Percentiles rank a stretch among this genome's conserved stretches.
phyloP scores from a whole-genome alignment of 2,329 filamentous ascomycete genomes.

The Podosphaera xanthii region DNA sequence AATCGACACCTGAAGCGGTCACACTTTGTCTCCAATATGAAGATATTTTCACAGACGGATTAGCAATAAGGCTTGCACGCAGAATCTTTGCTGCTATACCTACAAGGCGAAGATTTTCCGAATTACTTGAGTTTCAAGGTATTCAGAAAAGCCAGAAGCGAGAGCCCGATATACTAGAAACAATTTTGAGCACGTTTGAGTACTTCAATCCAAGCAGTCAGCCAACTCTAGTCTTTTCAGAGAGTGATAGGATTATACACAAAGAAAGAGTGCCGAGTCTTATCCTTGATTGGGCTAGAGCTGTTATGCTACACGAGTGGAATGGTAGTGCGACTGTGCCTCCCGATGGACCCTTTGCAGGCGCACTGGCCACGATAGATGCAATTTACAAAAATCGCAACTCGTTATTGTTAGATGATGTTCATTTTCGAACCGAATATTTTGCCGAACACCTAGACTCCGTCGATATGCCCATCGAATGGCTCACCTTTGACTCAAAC shows the following conservation, averaged over 20 bases:
- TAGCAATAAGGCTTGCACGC: slow-evolving; percentile 33
- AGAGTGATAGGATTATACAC: slow-evolving; percentile 28
- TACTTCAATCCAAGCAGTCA: slow-evolving; percentile 17
- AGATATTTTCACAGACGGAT: slow-evolving; percentile 37
- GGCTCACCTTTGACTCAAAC: slow-evolving; percentile 37
- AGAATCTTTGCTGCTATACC: slow-evolving; percentile 33
- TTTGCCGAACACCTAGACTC: slow-evolving; percentile 55
- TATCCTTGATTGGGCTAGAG: slow-evolving; percentile 48
- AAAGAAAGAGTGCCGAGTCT: slow-evolving; percentile 33
- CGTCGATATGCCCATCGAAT: slow-evolving; percentile 51
- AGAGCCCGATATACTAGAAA: slow-evolving; percentile 10
- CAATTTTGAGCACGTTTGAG: slow-evolving; percentile 19
- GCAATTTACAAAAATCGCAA: slow-evolving; percentile 44
- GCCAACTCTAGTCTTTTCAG: slow-evolving; percentile 24
- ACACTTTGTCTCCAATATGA: slow-evolving; percentile 35
- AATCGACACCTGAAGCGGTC: slow-evolving; percentile 24
- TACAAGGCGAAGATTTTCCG: slow-evolving; percentile 13
- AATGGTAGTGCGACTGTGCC: slow-evolving; percentile 49
- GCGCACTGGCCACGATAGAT: slow-evolving; percentile 51
- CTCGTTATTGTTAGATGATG: slow-evolving; percentile 38
- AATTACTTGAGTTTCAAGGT: slow-evolving; percentile 12
- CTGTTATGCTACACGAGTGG: slow-evolving; percentile 60
- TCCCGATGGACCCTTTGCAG: slow-evolving; percentile 48
- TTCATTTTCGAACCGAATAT: slow-evolving; percentile 53
- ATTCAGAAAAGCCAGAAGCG: slow-evolving; percentile 7